phyloP scores from a whole-genome alignment of 108 stramenopile species.

The Schizochytrium sp. region DNA sequence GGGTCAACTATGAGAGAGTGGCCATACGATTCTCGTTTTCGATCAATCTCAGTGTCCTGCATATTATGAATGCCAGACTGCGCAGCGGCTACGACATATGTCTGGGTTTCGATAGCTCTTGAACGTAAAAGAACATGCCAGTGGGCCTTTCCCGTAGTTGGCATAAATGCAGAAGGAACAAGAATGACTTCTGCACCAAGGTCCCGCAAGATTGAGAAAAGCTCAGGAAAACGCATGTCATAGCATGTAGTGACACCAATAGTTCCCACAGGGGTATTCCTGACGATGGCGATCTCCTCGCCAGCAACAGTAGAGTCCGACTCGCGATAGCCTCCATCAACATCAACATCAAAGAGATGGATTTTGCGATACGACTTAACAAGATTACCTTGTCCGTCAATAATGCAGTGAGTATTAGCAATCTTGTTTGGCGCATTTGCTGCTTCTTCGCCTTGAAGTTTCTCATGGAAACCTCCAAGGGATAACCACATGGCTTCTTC shows the following conservation, averaged over 20 bases:
- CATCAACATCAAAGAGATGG: slow-evolving; percentile 91
- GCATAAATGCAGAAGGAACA: slow-evolving; percentile 93
- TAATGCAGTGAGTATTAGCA: slow-evolving; percentile 93
- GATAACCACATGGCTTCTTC: slow-evolving; percentile 70
- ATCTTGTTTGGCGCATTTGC: slow-evolving; percentile 69
- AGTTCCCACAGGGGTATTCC: slow-evolving; percentile 80
- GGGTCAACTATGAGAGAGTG: slow-evolving; percentile 76
- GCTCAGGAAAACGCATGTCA: slow-evolving; percentile 93
- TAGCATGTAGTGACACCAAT: slow-evolving; percentile 93
- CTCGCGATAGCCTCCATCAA: slow-evolving; percentile 77
- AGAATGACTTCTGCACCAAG: slow-evolving; percentile 85
- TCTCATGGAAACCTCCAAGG: slow-evolving; percentile 74
- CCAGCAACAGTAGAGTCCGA: slow-evolving; percentile 87
- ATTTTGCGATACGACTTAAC: slow-evolving; percentile 85
- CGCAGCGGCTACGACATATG: slow-evolving; percentile 95
- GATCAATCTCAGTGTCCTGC: slow-evolving; percentile 31
- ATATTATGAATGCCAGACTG: slow-evolving; percentile 87
- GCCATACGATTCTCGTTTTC: slow-evolving; percentile 86
- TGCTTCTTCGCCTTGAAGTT: neutral
- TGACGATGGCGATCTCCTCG: slow-evolving; percentile 82
- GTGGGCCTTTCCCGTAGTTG: slow-evolving; percentile 94
- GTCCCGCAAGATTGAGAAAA: slow-evolving; percentile 79
- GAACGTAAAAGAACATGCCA: slow-evolving; percentile 92
- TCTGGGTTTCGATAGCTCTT: slow-evolving; percentile 94
- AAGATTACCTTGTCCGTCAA: slow-evolving; percentile 81